Conservation (phyloP, 2,329 filamentous ascomycete genomes). For the Sporothrix sp. region DNA sequence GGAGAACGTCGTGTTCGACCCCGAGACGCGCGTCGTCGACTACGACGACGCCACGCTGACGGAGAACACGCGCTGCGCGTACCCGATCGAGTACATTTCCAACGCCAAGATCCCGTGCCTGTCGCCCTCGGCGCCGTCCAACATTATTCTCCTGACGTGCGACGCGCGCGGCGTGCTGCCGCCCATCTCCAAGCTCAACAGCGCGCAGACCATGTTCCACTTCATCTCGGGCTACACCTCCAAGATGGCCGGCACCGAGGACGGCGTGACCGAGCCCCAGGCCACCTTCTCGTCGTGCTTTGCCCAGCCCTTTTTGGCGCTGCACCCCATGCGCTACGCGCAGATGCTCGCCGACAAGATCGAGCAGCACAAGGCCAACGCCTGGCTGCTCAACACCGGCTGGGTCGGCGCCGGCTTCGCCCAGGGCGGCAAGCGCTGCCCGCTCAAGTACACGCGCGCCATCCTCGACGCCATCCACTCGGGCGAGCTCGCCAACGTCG, state of each 20-base stretch:
- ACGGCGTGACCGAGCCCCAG: constrained; percentile 92
- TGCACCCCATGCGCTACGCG: constrained; percentile 98
- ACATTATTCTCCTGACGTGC: constrained; percentile 97
- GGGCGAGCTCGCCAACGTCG: constrained; percentile 82
- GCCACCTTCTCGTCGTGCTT: constrained; percentile 99
- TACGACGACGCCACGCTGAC: constrained; percentile 93
- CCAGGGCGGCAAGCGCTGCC: constrained; percentile 92
- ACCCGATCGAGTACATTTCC: constrained; percentile 97
- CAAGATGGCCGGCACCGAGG: constrained; percentile 99
- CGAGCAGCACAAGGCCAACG: constrained; percentile 84
- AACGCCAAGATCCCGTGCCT: constrained; percentile 99
- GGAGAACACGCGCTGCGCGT: constrained; percentile 89
- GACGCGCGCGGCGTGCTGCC: constrained; percentile 95
- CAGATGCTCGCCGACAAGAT: constrained; percentile 99
- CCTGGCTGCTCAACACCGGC: constrained; percentile 97
- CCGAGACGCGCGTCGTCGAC: constrained; percentile 77
- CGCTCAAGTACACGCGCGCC: constrained; percentile 95
- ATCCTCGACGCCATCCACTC: constrained; percentile 98
- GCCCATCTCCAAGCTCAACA: constrained; percentile 92
- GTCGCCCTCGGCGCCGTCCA: constrained; percentile 76
- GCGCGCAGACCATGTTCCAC: constrained; percentile 98
- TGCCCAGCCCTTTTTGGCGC: constrained; percentile 94
- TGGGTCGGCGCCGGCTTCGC: constrained; percentile 89
- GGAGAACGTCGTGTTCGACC: constrained; percentile 98
- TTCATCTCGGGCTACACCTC: constrained; percentile 99